Evolutionary conservation across 441 rosid species (phyloP), one percentile per base, ranked within the genome.

Genomic region (Populus trichocarpa): DNA sequence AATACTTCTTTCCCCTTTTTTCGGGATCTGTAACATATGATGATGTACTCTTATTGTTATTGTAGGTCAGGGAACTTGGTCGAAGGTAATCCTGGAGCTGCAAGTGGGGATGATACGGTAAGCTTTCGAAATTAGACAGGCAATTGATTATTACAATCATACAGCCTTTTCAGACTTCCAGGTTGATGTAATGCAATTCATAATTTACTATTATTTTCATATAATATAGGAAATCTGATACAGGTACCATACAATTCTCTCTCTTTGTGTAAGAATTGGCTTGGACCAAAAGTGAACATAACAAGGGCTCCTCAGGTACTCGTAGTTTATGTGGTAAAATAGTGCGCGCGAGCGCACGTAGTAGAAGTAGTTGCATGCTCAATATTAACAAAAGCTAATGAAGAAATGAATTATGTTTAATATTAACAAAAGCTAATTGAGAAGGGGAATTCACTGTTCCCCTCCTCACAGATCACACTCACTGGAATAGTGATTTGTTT

Each of bases 61-160:
- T 83, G 76, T 79, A 96, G 99, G 88, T 94, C 99, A 42, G 99
- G 99, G 71, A 92, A 87, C 84, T 83, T 81, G 77, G 92, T 90
- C 74, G 97, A 96, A 80, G 99, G 99, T 81, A 94, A 92, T 76
- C 92, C 97, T 78, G 99, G 97, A 82, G 84, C 82, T 78, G 77
- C 96, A 70, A 93, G 96, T 83, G 98, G 99, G 76, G 99, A 94
- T 89, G 99, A 92, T 79, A 94, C 98, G 11, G 99, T 96, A 87
- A 81, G 89, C 83, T 79, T 76, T 59, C 26, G 67, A 81, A 40
- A 72, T 74, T 35, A 74, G 68, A 30, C 74, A 42, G 71, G 36
- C 26, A 26, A 33, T 76, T 66, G 33, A 75, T 46, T 77, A 36
- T 30, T 46, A 46, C 57, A 46, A 46, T 73, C 75, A 65, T 69